Evolutionary conservation across 164 flowering plant genomes (phyloP).

Genomic region (Santalum album): DNA sequence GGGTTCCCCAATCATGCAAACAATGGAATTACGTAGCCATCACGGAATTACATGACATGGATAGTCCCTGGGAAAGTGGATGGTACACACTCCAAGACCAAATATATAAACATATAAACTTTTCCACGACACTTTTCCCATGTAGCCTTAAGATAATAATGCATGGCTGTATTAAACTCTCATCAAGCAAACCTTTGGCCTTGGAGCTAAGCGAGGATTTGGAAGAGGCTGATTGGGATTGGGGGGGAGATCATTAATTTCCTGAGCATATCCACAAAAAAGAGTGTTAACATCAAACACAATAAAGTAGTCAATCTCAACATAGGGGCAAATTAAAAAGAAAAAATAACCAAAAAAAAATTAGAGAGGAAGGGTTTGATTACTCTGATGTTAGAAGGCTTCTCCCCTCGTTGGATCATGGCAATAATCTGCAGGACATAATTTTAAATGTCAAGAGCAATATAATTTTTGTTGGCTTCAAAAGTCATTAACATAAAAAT

Average conservation of each 20-base stretch:
- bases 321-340: background rate
- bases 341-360: background rate
- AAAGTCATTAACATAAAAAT: no score
- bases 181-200: slow-evolving; percentile 48
- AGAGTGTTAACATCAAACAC: slow-evolving; percentile 1
- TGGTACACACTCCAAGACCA: no score
- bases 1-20: no score
- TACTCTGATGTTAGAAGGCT: slow-evolving; percentile 66
- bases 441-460: background rate
- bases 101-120: no score
- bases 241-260: slow-evolving; percentile 83
- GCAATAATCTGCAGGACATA: slow-evolving; percentile 62
- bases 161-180: background rate
- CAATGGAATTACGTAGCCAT: no score
- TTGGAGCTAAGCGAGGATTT: slow-evolving; percentile 69
- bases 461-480: background rate
- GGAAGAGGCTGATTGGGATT: slow-evolving; percentile 82
- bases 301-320: slow-evolving; percentile 6
- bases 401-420: slow-evolving; percentile 91
- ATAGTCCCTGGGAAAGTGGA: no score
- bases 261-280: slow-evolving; percentile 37
- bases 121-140: no score
- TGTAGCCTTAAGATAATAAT: background rate
- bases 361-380: background rate
- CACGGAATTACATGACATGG: no score